Evolutionary conservation across 2,329 filamentous ascomycete species (phyloP), one percentile per base, ranked within the genome.

Genomic region (Lithohypha guttulata): DNA sequence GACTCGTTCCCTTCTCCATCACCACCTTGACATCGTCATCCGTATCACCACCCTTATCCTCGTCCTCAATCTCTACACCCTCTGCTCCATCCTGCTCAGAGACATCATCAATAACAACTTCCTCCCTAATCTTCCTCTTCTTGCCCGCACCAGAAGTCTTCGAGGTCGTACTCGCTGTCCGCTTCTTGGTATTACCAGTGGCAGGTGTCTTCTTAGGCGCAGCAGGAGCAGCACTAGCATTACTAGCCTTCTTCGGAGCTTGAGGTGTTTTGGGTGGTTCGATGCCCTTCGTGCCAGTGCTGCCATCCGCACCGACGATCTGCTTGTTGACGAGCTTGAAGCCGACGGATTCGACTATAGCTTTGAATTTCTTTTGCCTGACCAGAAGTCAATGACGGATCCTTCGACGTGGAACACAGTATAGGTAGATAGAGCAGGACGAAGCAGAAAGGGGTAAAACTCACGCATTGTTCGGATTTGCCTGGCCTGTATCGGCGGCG

Each of bases 291-390:
- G 23, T 25, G 23, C n/a, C 23, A 15, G 18, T 23, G 20, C 10
- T 19, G 21, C 14, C 21, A 22, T 28, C 26, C 19, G 7, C 34
- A 15, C 13, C 23, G 6, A 45, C 42, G 23, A 45, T 14, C 10
- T 32, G 34, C 6, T 29, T 26, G 10, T 39, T 30, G 7, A 45
- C 34, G 3, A 45, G 35, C 10, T 42, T 34, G 21, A 42, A 45
- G 10, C 42, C 42, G 6, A 26, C 39, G 2, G 8, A 4, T 21
- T 42, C 41, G 25, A 40, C 23, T 17, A 45, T 45, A 11, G 42
- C 15, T 6, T 35, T 36, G 34, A 45, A 45, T 23, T 22, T 39
- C 39, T 35, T 45, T 29, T 45, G 42, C 6, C 42, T 45, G n/a
- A 11, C 11, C 11, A 29, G n/a, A 20, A 4, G n/a, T 34, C 15